Evolutionary conservation across 768 basidiomycete genomes (phyloP).

Genomic region (Heimioporus sp.): DNA sequence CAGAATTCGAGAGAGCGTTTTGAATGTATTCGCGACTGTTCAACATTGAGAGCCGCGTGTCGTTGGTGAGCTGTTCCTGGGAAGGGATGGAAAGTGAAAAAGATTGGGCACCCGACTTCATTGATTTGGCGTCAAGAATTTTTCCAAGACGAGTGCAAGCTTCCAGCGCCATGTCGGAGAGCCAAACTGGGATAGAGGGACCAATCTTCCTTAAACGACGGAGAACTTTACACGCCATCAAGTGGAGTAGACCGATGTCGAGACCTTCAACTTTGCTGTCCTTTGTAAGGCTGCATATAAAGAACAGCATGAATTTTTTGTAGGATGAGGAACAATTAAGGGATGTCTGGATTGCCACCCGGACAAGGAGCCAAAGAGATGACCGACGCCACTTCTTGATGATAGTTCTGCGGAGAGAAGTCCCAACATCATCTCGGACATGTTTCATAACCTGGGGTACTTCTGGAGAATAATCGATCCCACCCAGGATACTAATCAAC

Average conservation of each 20-base stretch:
- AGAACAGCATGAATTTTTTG: constrained; percentile 30
- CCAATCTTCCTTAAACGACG: constrained; percentile 18
- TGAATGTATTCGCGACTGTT: constrained; percentile 29
- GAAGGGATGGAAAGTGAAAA: constrained; percentile 15
- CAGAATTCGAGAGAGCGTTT: constrained; percentile 8
- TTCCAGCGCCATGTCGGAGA: no score
- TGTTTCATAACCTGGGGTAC: not conserved
- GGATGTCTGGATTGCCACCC: constrained; percentile 42
- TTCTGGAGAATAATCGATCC: no score
- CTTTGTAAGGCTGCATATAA: constrained; percentile 15
- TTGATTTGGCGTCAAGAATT: constrained; percentile 34
- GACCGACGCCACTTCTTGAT: no score
- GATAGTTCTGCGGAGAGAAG: no score
- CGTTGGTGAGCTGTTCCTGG: no score
- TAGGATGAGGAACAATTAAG: constrained; percentile 22
- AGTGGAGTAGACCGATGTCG: constrained; percentile 22
- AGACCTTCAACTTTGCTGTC: no score
- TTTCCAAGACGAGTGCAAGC: constrained; percentile 17
- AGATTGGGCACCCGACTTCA: constrained; percentile 22
- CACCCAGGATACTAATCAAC: not conserved
- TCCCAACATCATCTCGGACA: not conserved
- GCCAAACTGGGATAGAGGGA: constrained; percentile 18
- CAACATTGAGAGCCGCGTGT: constrained; percentile 33
- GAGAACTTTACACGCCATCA: constrained; percentile 20
- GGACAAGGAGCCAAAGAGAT: constrained; percentile 42